A percentile compares a stretch with the other conserved stretches of the same genome.
phyloP scores from a whole-genome alignment of 768 basidiomycete genomes.

The Tricholoma terreum region DNA sequence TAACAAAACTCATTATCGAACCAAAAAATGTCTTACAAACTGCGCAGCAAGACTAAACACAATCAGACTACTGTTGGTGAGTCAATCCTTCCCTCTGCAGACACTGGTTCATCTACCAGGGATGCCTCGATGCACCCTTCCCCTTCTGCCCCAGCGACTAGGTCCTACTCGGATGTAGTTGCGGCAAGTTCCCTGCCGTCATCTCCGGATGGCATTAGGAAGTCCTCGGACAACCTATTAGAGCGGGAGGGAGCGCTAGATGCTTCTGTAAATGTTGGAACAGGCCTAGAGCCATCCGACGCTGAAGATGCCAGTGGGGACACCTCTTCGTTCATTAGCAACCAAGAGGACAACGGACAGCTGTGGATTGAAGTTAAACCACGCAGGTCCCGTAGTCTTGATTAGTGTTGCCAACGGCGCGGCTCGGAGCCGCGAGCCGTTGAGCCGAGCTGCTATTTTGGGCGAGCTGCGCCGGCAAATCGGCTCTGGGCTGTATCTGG shows the following conservation, averaged over 20 bases:
- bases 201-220: neutral
- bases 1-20: neutral
- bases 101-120: neutral
- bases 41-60: neutral
- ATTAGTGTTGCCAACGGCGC: too few relatives aligned
- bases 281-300: neutral
- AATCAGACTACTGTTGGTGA: neutral
- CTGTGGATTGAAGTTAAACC: neutral
- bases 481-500: too few relatives aligned
- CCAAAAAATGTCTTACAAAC: neutral
- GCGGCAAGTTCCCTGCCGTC: neutral
- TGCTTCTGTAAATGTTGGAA: neutral
- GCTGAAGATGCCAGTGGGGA: neutral
- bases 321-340: neutral
- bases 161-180: neutral
- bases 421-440: too few relatives aligned
- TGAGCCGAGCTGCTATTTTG: too few relatives aligned
- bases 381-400: neutral
- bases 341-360: neutral
- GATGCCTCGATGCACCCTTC: neutral
- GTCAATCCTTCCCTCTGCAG: neutral
- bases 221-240: neutral
- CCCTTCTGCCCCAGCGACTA: neutral
- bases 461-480: too few relatives aligned
- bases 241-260: neutral